Evolutionary conservation across 169 alveolate genomes (phyloP).

Genomic region (Perkinsus marinus): DNA sequence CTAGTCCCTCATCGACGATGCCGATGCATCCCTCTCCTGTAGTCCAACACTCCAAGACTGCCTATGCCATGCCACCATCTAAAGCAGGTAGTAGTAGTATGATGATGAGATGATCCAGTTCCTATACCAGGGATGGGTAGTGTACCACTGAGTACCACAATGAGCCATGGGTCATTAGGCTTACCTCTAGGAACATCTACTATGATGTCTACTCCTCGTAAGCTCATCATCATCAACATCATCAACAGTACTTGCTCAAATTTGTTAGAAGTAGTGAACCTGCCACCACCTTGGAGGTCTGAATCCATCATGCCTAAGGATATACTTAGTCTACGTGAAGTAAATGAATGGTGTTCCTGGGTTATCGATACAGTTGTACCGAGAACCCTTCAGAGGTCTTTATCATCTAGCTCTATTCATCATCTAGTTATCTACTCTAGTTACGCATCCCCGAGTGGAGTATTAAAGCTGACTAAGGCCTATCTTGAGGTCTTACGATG

Average conservation of each 20-base stretch:
- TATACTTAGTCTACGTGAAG: not conserved
- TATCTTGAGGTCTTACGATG: not conserved
- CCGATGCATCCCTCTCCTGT: not conserved
- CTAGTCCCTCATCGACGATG: not conserved
- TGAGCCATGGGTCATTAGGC: no score
- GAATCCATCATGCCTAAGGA: not conserved
- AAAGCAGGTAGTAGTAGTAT: no score
- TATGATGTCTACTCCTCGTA: no score
- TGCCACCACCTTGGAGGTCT: no score
- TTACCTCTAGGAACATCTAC: no score
- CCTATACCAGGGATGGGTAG: no score
- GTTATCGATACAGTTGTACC: not conserved
- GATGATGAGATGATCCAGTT: no score
- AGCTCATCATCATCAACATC: no score
- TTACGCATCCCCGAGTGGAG: not conserved
- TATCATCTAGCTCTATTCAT: not conserved
- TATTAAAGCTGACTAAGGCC: not conserved
- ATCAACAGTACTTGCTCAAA: no score
- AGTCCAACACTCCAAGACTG: no score
- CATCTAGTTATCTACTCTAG: not conserved
- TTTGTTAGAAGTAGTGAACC: no score
- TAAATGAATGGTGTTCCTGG: not conserved
- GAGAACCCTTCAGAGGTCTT: not conserved
- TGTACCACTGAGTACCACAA: no score
- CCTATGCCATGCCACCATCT: not conserved